Conservation (phyloP, 208 protist genomes). For the Crithidia expoeki region DNA sequence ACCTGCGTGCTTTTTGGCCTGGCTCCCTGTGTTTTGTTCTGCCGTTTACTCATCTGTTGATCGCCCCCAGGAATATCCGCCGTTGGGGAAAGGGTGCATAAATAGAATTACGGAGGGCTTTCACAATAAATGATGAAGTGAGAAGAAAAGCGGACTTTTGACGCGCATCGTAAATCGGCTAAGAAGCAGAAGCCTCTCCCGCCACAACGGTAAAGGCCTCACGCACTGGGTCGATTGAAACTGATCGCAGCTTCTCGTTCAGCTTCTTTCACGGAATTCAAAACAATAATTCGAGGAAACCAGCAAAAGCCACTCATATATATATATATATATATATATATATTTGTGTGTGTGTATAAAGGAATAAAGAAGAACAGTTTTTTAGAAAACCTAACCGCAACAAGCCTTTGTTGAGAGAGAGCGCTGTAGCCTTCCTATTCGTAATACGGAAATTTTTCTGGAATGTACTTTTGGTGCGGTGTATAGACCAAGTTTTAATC, state of each 20-base stretch:
- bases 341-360: too few relatives aligned
- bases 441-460: neutral
- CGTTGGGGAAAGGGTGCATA: neutral
- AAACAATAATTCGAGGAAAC: neutral
- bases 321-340: too few relatives aligned
- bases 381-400: neutral
- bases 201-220: neutral
- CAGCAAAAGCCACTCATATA: neutral
- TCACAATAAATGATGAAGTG: conserved; percentile 4
- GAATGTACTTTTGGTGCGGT: neutral
- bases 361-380: conserved; percentile 6
- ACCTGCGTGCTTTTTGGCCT: too few relatives aligned
- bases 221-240: neutral
- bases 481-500: conserved; percentile 3
- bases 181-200: neutral
- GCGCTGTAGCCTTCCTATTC: neutral
- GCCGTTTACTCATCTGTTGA: neutral
- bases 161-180: neutral
- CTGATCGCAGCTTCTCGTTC: conserved; percentile 7
- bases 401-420: neutral
- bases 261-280: neutral
- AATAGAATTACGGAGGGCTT: conserved; percentile 18
- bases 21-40: too few relatives aligned
- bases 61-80: conserved; percentile 6
- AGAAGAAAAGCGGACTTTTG: neutral